Evolutionary conservation across 306 rosid species (phyloP).

Genomic region (Quercus berberidifolia): DNA sequence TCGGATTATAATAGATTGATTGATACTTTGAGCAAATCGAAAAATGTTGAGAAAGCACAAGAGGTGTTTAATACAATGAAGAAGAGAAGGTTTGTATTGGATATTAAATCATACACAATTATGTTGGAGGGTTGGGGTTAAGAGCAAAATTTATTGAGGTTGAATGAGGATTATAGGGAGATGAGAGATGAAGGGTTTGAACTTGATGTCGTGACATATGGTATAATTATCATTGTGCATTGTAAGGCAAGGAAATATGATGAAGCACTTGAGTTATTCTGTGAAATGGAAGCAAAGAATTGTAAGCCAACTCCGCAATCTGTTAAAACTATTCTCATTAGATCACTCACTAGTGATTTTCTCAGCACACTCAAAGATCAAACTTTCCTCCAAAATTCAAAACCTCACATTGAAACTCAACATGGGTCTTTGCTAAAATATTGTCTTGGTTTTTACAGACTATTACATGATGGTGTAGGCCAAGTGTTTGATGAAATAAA

Average conservation of each 20-base stretch:
- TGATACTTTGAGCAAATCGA: conserved; percentile 31
- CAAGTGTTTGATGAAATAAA: conserved; percentile 4
- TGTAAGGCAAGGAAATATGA: conserved; percentile 59
- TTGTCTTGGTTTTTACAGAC: conserved; percentile 10
- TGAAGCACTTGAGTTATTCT: conserved; percentile 56
- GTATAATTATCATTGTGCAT: conserved; percentile 60
- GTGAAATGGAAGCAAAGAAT: conserved; percentile 50
- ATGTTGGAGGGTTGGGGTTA: conserved; percentile 87
- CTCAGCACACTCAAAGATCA: neutral
- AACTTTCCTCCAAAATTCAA: neutral
- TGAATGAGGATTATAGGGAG: conserved; percentile 65
- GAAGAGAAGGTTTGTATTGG: too few species aligned
- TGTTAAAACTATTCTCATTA: neutral
- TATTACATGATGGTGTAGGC: neutral
- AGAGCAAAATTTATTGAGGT: conserved; percentile 47
- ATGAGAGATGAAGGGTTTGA: conserved; percentile 66
- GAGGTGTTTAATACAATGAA: too few species aligned
- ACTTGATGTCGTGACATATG: conserved; percentile 64
- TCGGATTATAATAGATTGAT: conserved; percentile 65
- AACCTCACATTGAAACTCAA: conserved; percentile 2
- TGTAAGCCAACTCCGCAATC: conserved; percentile 57
- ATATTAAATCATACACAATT: conserved; percentile 69
- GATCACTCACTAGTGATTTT: conserved; percentile 4
- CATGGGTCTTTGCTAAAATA: neutral
- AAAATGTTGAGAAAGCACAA: conserved; percentile 19